Evolutionary conservation across 495 filamentous ascomycete species (phyloP).

Genomic region (Chaetomium cochliodes): DNA sequence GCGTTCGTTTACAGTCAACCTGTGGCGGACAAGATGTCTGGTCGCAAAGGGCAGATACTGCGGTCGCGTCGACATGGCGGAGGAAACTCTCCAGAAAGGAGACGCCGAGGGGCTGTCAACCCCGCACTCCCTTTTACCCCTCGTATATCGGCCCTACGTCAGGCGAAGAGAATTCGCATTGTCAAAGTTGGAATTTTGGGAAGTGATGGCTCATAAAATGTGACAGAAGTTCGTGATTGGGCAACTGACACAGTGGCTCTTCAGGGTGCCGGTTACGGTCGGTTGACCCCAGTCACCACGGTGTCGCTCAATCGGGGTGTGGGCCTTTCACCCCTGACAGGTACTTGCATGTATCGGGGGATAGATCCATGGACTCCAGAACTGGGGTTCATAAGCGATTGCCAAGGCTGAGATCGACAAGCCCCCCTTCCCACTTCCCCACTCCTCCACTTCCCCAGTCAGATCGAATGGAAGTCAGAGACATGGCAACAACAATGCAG

Average conservation of each 20-base stretch:
- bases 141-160: background rate
- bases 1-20: background rate
- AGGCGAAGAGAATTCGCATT: background rate
- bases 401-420: slow-evolving; percentile 7
- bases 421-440: background rate
- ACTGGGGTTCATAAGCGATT: background rate
- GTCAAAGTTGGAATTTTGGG: background rate
- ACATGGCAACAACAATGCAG: background rate
- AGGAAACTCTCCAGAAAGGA: background rate
- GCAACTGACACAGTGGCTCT: background rate
- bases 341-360: slow-evolving; percentile 5
- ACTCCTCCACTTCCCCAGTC: background rate
- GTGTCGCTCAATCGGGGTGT: slow-evolving; percentile 2
- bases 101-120: background rate
- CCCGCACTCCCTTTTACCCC: background rate
- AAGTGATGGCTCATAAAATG: background rate
- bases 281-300: slow-evolving; percentile 6
- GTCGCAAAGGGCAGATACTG: too few species aligned
- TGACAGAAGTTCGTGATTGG: background rate
- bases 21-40: too few species aligned
- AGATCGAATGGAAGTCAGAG: background rate
- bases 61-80: background rate
- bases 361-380: too few species aligned
- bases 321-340: background rate
- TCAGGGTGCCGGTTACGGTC: background rate